Base-by-base conservation (phyloP, 352 stramenopile species). In the Phytophthora sp. region DNA sequence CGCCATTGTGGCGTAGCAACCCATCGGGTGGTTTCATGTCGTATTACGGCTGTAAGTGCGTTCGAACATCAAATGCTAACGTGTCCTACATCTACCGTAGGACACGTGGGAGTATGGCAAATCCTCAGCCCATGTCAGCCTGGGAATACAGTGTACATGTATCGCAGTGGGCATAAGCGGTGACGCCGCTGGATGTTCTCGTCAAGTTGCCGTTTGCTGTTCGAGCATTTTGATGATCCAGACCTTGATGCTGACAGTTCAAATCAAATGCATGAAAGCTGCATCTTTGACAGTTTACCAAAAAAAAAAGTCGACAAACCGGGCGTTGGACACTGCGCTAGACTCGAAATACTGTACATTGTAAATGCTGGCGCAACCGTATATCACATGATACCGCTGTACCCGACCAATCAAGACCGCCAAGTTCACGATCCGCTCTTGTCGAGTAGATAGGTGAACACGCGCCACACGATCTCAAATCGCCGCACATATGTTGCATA, bases 121-220 rank as follows among this genome's bases (percentile, higher is more conserved):
- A 62, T 71, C 57, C 31, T 57, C 41, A 54, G 63, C 7, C 58
- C 33, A 52, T 64, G 58, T 69, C 52, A 68, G 62, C 66, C 49
- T 47, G 21, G 30, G 30, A 41, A 30, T 3, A 55, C n/a, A n/a
- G n/a, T 18, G n/a, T n/a, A 7, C 26, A 31, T 38, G 26, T 18
- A 65, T 51, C 31, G 35, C 26, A 51, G 20, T n/a, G 62, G 11
- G 35, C 57, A 65, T 56, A 71, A 67, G 47, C 21, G 31, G 64
- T 56, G 42, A 11, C 13, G 3, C 18, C 7, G 51, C 65, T 73
- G 65, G 53, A 73, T 73, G 38, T 73, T 73, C 65, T 69, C 59
- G 65, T 73, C 65, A 20, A 57, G 52, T 73, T 69, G 65, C 65
- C 53, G 36, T 42, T 46, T 46, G 33, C 42, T 63, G 42, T 63